A percentile compares a stretch with the other conserved stretches of the same genome.
phyloP scores from a whole-genome alignment of 768 basidiomycete genomes.

The Tremella fuciformis region DNA sequence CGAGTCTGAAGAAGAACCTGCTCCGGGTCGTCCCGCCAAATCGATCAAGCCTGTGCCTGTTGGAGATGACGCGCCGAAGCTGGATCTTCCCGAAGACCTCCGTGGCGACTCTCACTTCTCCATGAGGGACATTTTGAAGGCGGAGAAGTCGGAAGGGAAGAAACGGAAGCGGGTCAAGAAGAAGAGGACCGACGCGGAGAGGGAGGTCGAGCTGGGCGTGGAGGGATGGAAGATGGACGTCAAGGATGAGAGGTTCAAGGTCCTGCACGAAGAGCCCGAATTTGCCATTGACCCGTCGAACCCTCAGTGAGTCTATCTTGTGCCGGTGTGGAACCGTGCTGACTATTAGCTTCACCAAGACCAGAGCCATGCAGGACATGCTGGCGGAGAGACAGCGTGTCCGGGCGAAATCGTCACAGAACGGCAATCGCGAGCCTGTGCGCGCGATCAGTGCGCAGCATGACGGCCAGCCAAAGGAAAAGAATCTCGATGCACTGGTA shows the following conservation, averaged over 20 bases:
- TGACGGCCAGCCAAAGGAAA: conserved; percentile 64
- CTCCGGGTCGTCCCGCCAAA: conserved; percentile 1
- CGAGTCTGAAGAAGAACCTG: conserved; percentile 43
- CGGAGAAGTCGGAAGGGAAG: conserved; percentile 65
- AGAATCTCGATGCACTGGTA: conserved; percentile 64
- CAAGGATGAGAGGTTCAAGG: conserved; percentile 81
- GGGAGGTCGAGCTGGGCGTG: conserved; percentile 61
- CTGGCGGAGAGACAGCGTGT: conserved; percentile 69
- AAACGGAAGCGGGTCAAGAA: conserved; percentile 56
- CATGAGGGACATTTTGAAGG: conserved; percentile 80
- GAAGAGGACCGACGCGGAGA: conserved; percentile 55
- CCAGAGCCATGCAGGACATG: conserved; percentile 80
- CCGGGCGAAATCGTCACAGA: conserved; percentile 14
- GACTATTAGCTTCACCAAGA: conserved; percentile 77
- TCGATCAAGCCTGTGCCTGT: not conserved
- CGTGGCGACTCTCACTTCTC: conserved; percentile 61
- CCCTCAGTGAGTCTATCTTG: conserved; percentile 68
- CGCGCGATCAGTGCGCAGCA: conserved; percentile 51
- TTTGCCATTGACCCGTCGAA: conserved; percentile 96
- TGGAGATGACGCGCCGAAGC: not conserved
- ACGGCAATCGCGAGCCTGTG: conserved; percentile 2
- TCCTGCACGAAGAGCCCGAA: conserved; percentile 79
- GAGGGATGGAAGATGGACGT: conserved; percentile 79
- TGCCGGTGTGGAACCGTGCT: conserved; percentile 3
- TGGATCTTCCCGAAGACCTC: not conserved